These are phyloP conservation scores for Dichotomopilus funicola DNA, from an alignment of 2,329 filamentous ascomycete genomes.

Conservation along the genomic window DNA sequence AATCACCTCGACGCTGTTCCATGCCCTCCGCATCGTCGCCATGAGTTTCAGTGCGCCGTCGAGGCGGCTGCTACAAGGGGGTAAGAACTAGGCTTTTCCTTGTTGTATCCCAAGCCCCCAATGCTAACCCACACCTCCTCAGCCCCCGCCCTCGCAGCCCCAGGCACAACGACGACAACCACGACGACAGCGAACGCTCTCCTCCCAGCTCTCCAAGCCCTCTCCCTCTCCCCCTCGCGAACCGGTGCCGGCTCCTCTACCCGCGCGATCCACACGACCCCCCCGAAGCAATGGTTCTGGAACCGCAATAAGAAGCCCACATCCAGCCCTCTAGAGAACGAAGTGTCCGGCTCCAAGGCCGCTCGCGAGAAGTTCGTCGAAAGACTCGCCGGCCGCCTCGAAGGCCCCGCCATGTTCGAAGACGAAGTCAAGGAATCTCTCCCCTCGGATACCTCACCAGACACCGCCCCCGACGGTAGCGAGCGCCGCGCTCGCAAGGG, in stretches of 20 bases:
- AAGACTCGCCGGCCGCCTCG: slow-evolving; percentile 29
- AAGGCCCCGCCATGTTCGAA: slow-evolving; percentile 46
- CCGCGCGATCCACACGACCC: slow-evolving; percentile 27
- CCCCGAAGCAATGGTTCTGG: slow-evolving; percentile 31
- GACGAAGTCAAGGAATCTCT: slow-evolving; percentile 27
- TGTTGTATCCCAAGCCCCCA: no score
- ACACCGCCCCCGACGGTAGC: not conserved
- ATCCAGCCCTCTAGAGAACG: slow-evolving; percentile 3
- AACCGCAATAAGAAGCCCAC: slow-evolving; percentile 25
- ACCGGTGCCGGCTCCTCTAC: slow-evolving; percentile 5
- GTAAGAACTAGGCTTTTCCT: slow-evolving; percentile 38
- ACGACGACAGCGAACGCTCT: slow-evolving; percentile 15
- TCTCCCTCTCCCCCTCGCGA: slow-evolving; percentile 13
- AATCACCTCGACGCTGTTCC: slow-evolving; percentile 9
- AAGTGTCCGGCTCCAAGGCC: slow-evolving; percentile 1
- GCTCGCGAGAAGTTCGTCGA: slow-evolving; percentile 14
- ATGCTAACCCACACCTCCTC: not conserved
- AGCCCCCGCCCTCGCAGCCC: slow-evolving; percentile 10
- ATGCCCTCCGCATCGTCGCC: slow-evolving; percentile 26
- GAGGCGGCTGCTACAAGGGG: slow-evolving; percentile 52
- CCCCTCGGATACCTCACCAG: not conserved
- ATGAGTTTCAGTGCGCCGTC: slow-evolving; percentile 64
- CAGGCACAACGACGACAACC: slow-evolving; percentile 11
- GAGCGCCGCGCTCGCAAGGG: slow-evolving; percentile 5
- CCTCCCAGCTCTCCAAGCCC: slow-evolving; percentile 20